These are phyloP conservation scores for Irpex sp. DNA, from an alignment of 1,284 basidiomycete genomes.

Conservation along the genomic window DNA sequence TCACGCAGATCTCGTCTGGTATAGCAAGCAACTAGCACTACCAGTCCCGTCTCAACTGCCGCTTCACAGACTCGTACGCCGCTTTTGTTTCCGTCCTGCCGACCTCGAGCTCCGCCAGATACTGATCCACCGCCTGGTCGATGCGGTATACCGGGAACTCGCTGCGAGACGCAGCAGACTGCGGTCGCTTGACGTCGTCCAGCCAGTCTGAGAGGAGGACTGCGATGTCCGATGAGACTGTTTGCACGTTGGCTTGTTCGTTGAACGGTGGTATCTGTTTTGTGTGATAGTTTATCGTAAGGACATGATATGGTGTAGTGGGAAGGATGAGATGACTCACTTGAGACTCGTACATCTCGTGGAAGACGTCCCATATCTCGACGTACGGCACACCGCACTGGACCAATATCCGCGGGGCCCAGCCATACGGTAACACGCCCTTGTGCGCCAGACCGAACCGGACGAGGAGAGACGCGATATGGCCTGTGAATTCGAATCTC, in stretches of 20 bases:
- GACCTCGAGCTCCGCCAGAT: conserved; percentile 63
- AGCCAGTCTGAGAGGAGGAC: conserved; percentile 75
- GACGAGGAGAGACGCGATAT: conserved; percentile 66
- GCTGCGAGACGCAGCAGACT: conserved; percentile 43
- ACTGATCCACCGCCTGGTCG: conserved; percentile 66
- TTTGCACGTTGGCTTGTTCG: conserved; percentile 69
- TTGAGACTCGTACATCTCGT: conserved; percentile 86
- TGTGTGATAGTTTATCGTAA: background rate
- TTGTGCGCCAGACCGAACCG: conserved; percentile 65
- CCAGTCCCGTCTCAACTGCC: conserved; percentile 61
- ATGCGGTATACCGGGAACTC: conserved; percentile 73
- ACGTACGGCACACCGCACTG: conserved; percentile 75
- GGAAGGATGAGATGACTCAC: conserved; percentile 37
- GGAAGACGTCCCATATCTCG: conserved; percentile 81
- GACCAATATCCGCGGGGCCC: conserved; percentile 75
- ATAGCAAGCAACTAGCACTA: conserved; percentile 10
- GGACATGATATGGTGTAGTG: background rate
- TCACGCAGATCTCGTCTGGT: background rate
- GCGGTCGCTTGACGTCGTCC: conserved; percentile 65
- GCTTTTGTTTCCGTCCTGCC: conserved; percentile 54
- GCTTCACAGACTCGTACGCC: conserved; percentile 64
- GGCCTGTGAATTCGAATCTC: conserved; percentile 39
- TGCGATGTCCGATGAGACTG: conserved; percentile 76
- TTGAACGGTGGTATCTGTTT: conserved; percentile 79
- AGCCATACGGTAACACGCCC: conserved; percentile 62